phyloP scores from a whole-genome alignment of 2,329 filamentous ascomycete species.

The Colletotrichum higginsianum region DNA sequence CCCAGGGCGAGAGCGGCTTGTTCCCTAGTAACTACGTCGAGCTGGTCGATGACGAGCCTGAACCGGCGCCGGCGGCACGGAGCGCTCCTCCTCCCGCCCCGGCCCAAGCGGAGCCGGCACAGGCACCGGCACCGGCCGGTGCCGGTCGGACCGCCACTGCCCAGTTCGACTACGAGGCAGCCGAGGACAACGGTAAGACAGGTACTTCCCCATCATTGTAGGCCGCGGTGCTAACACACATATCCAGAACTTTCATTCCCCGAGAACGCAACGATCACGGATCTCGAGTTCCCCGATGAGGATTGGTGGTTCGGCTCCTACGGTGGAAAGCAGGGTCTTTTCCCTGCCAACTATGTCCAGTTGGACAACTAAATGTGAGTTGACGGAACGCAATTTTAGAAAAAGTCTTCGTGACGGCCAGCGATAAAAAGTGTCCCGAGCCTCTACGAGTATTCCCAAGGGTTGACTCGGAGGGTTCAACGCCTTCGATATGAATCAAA shows the following conservation, averaged over 20 bases:
- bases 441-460: conserved; percentile 11
- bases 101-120: conserved; percentile 55
- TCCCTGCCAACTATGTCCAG: conserved; percentile 82
- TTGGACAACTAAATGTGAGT: conserved; percentile 57
- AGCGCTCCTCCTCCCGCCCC: conserved; percentile 52
- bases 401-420: conserved; percentile 39
- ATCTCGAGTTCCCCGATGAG: conserved; percentile 95
- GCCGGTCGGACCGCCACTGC: conserved; percentile 81
- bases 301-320: conserved; percentile 98
- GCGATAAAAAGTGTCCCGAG: conserved; percentile 23
- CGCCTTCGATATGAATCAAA: conserved; percentile 27
- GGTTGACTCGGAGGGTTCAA: conserved; percentile 9
- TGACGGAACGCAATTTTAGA: conserved; percentile 18
- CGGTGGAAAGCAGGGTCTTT: conserved; percentile 84
- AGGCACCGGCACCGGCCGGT: conserved; percentile 51
- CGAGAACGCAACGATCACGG: conserved; percentile 85
- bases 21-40: conserved; percentile 99
- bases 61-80: conserved; percentile 54
- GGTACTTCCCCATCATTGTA: conserved; percentile 47
- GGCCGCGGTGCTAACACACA: conserved; percentile 23
- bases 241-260: conserved; percentile 82
- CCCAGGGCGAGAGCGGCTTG: conserved; percentile 85
- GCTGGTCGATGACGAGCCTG: conserved; percentile 76
- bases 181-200: conserved; percentile 86
- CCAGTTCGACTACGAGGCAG: conserved; percentile 95